These are phyloP conservation scores for Cairneyella variabilis DNA, from an alignment of 495 filamentous ascomycete genomes.

Conservation along the genomic window DNA sequence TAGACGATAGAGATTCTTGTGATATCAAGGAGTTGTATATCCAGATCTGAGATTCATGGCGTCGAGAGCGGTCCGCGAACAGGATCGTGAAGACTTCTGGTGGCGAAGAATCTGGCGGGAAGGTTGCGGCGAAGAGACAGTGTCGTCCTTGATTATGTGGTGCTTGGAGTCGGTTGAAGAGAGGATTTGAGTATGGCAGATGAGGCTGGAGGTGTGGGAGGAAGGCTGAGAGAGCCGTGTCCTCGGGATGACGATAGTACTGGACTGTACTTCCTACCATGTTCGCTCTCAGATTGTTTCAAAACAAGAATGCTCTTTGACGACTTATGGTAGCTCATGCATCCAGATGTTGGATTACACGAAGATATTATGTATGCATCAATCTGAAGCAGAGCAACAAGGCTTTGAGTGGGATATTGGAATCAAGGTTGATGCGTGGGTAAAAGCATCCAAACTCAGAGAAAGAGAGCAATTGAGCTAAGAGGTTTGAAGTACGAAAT, in stretches of 20 bases:
- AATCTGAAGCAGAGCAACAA: no score
- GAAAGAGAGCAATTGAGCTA: no score
- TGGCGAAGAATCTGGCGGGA: constrained; percentile 4
- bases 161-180: constrained; percentile 22
- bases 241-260: constrained; percentile 16
- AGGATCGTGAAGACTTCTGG: constrained; percentile 20
- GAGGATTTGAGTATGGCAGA: constrained; percentile 15
- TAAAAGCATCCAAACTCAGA: no score
- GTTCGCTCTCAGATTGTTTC: neutral
- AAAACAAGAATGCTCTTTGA: no score
- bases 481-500: no score
- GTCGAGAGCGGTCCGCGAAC: constrained; percentile 23
- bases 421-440: no score
- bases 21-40: constrained; percentile 22
- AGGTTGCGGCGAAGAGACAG: constrained; percentile 26
- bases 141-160: constrained; percentile 24
- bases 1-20: neutral
- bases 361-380: no score
- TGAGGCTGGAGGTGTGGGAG: constrained; percentile 16
- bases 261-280: constrained; percentile 4
- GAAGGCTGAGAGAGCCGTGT: constrained; percentile 12
- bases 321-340: no score
- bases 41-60: constrained; percentile 27
- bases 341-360: no score
- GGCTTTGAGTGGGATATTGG: no score